These are phyloP conservation scores for Capsicum rhomboideum DNA, from an alignment of 257 asterid genomes.

Conservation along the genomic window DNA sequence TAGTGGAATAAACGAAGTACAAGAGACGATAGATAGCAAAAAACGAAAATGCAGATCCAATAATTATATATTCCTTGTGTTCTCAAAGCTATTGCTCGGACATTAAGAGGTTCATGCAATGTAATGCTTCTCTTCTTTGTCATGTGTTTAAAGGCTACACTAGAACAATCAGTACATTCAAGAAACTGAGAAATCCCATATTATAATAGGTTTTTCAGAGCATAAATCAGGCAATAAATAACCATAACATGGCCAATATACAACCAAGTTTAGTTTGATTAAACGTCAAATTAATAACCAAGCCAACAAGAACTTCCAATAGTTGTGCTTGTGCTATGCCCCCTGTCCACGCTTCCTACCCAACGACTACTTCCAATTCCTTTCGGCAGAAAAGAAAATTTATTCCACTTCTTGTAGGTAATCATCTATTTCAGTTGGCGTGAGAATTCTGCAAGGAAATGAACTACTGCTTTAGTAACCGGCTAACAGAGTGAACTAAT, in stretches of 20 bases:
- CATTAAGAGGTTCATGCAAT: not conserved
- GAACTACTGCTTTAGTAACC: not conserved
- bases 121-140: not conserved
- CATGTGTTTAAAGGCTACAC: not conserved
- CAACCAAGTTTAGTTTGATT: not conserved
- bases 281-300: not conserved
- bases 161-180: not conserved
- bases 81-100: too few relatives aligned
- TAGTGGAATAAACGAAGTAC: too few relatives aligned
- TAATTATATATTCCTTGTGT: not conserved
- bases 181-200: not conserved
- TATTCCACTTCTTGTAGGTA: constrained; percentile 92
- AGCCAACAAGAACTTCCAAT: not conserved
- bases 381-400: not conserved
- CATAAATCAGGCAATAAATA: not conserved
- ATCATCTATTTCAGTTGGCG: constrained; percentile 92
- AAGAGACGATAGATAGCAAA: too few relatives aligned
- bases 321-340: not conserved
- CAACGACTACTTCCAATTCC: not conserved
- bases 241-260: not conserved
- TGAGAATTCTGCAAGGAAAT: constrained; percentile 59
- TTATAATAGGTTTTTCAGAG: not conserved
- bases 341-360: not conserved
- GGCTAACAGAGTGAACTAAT: not conserved
- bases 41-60: not conserved